phyloP scores from a whole-genome alignment of 2,329 filamentous ascomycete species.

The Talaromyces sp. region DNA sequence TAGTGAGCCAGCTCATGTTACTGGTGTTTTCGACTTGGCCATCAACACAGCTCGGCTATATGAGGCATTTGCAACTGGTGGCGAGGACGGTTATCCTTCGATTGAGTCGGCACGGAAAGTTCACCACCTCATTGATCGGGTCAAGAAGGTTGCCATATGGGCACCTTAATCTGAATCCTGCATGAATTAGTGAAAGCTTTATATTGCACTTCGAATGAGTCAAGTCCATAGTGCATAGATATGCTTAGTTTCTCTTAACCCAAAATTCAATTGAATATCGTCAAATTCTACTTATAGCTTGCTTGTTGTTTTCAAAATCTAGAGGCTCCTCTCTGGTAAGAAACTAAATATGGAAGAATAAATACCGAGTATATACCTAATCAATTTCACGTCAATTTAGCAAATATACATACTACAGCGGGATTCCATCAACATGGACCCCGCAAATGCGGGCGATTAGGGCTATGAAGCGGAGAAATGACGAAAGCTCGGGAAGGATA shows the following conservation, averaged over 20 bases:
- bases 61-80: slow-evolving; percentile 14
- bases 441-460: not conserved
- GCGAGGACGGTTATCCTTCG: slow-evolving; percentile 13
- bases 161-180: slow-evolving; percentile 3
- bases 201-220: too few relatives aligned
- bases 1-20: slow-evolving; percentile 12
- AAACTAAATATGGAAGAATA: not conserved
- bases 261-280: not conserved
- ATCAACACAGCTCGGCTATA: slow-evolving; percentile 16
- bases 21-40: not conserved
- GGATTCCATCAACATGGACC: not conserved
- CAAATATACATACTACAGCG: not conserved
- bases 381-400: not conserved
- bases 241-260: not conserved
- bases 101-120: slow-evolving; percentile 15
- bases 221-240: not conserved
- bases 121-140: slow-evolving; percentile 12
- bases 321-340: not conserved
- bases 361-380: not conserved
- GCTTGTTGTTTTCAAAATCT: not conserved
- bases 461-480: not conserved
- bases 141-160: slow-evolving; percentile 15
- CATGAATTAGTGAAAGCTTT: not conserved
- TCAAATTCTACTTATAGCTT: not conserved
- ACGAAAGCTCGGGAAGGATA: not conserved